Conservation (phyloP, 176 grass and related monocot species). For the Otatea glauca region DNA sequence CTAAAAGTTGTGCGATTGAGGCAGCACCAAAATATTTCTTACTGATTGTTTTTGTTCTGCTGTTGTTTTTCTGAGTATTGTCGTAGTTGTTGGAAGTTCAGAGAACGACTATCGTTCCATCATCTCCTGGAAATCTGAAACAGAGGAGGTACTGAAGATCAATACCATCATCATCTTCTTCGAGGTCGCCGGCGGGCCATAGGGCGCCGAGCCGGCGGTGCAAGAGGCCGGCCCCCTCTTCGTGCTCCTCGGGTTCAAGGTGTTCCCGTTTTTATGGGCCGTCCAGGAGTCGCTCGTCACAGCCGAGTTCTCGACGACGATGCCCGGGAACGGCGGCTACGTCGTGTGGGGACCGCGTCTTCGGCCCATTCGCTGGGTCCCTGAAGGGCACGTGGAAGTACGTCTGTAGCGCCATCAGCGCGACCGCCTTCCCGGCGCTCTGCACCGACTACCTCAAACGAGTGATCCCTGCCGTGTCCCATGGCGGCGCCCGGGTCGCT, state of each 20-base stretch:
- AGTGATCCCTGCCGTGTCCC: conserved; percentile 46
- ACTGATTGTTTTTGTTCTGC: no score
- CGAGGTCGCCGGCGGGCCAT: conserved; percentile 76
- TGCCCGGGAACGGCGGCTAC: conserved; percentile 75
- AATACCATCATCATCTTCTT: conserved; percentile 84
- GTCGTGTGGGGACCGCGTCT: conserved; percentile 60
- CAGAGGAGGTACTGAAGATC: no score
- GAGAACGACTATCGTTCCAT: no score
- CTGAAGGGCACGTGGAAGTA: conserved; percentile 81
- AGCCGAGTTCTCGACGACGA: conserved; percentile 68
- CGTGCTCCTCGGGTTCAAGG: conserved; percentile 62
- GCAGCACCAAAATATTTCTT: no score
- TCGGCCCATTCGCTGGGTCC: conserved; percentile 70
- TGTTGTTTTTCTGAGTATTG: no score
- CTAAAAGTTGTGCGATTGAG: no score
- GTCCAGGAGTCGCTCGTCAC: conserved; percentile 69
- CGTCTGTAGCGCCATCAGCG: conserved; percentile 58
- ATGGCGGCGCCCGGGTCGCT: conserved; percentile 37
- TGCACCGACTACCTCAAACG: conserved; percentile 69
- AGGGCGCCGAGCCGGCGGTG: conserved; percentile 69
- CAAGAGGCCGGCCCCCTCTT: conserved; percentile 61
- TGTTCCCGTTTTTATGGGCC: conserved; percentile 84
- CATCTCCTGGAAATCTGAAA: no score
- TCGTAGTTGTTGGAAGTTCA: no score
- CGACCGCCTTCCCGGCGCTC: conserved; percentile 69